Evolutionary conservation across 2,329 filamentous ascomycete genomes (phyloP), one percentile per base, ranked within the genome.

Genomic region (Coniochaeta hoffmannii): DNA sequence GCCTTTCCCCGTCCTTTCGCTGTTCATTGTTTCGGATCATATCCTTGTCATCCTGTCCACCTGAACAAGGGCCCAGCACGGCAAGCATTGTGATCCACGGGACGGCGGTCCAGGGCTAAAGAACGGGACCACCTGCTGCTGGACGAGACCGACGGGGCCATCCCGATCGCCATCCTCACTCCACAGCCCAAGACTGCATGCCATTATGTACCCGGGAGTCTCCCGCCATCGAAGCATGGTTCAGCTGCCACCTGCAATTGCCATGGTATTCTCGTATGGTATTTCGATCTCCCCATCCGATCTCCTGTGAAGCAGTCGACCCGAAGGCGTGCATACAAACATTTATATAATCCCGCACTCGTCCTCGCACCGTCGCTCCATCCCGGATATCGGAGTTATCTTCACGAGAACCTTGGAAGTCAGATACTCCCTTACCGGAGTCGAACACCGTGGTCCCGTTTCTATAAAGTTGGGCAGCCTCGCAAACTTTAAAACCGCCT

Each of bases 321-420:
- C 41, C 41, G 41, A 46, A 11, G 12, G 26, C 41, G 22, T 46
- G 41, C 41, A 46, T 46, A 12, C 24, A 46, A 12, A 28, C 24
- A 26, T 46, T n/a, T 46, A 46, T 46, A 46, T 46, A 46, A 46
- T 46, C 41, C 41, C 41, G 41, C 41, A 46, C 41, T 11, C 12
- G 4, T 11, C 5, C 12, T 19, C 17, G 38, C 38, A 14, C 9
- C 24, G 41, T 28, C 12, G 19, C 24, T 14, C n/a, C 41, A 46
- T 46, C 41, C 41, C 41, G 24, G 41, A 46, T 22, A 28, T 28
- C 41, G 41, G 24, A 46, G 41, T n/a, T 46, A 28, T 46, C 41
- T 28, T 46, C 41, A 26, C 15, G 41, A 46, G 24, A 46, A n/a
- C n/a, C n/a, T n/a, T n/a, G n/a, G n/a, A n/a, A n/a, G n/a, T 46